Evolutionary conservation across 495 filamentous ascomycete genomes (phyloP).

Genomic region (Chaetomium fimeti): DNA sequence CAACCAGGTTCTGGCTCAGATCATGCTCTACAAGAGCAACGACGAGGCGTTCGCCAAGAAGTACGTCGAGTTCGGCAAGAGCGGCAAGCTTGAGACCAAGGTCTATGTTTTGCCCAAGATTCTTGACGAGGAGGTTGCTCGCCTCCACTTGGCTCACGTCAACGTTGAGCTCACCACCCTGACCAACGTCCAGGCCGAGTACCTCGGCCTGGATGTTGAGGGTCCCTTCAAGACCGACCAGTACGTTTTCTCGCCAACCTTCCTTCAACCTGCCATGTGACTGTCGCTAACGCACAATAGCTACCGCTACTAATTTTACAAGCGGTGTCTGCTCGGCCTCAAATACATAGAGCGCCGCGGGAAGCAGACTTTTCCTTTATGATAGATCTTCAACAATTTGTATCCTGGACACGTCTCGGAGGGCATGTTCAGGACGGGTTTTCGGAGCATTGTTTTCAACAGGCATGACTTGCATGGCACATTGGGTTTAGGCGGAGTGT

Average conservation of each 20-base stretch:
- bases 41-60: constrained; percentile 85
- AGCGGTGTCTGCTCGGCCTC: constrained; percentile 19
- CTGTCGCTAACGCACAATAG: constrained; percentile 41
- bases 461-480: constrained; percentile 51
- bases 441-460: constrained; percentile 46
- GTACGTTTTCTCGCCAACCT: constrained; percentile 39
- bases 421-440: constrained; percentile 29
- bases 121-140: constrained; percentile 95
- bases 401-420: constrained; percentile 29
- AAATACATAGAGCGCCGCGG: constrained; percentile 18
- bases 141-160: constrained; percentile 89
- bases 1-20: constrained; percentile 99
- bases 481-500: constrained; percentile 42
- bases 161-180: constrained; percentile 90
- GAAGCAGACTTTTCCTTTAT: constrained; percentile 11
- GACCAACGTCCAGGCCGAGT: constrained; percentile 84
- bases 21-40: constrained; percentile 92
- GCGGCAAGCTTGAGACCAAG: constrained; percentile 78
- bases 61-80: constrained; percentile 94
- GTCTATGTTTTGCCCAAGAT: constrained; percentile 99
- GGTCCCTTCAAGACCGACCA: constrained; percentile 94
- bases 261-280: not conserved
- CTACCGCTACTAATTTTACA: constrained; percentile 57
- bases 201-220: constrained; percentile 77
- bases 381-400: constrained; percentile 34